Conservation (phyloP, 164 flowering plant species). For the Saururus chinensis region DNA sequence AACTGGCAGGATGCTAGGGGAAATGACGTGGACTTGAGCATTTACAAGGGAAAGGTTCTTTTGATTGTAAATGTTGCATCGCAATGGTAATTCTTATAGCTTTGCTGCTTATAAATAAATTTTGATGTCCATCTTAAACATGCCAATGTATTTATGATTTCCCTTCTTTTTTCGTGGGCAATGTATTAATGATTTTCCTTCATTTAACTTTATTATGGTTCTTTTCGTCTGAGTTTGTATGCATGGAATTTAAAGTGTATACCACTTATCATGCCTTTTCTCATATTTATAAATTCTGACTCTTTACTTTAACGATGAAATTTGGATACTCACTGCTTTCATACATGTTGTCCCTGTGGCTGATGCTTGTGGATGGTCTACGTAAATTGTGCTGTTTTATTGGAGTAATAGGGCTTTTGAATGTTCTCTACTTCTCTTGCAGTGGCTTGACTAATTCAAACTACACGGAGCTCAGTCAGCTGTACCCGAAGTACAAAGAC, state of each 20-base stretch:
- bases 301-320: background rate
- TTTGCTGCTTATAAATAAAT: background rate
- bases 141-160: background rate
- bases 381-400: too few relatives aligned
- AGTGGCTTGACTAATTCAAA: conserved; percentile 85
- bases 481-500: conserved; percentile 66
- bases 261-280: background rate
- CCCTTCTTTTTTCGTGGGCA: background rate
- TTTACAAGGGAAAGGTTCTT: conserved; percentile 65
- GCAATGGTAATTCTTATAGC: conserved; percentile 37
- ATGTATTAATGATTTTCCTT: background rate
- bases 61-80: conserved; percentile 83
- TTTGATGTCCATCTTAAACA: background rate
- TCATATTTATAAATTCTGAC: background rate
- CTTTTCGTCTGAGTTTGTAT: background rate
- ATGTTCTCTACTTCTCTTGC: conserved; percentile 11
- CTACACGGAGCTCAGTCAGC: conserved; percentile 58
- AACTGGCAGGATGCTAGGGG: conserved; percentile 58
- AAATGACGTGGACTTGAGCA: conserved; percentile 59
- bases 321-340: background rate
- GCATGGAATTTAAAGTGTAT: background rate
- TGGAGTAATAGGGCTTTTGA: background rate
- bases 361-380: background rate
- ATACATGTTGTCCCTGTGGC: background rate
- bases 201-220: background rate